Base-by-base conservation (phyloP, 2,329 filamentous ascomycete species). In the Xylariaceae sp. region DNA sequence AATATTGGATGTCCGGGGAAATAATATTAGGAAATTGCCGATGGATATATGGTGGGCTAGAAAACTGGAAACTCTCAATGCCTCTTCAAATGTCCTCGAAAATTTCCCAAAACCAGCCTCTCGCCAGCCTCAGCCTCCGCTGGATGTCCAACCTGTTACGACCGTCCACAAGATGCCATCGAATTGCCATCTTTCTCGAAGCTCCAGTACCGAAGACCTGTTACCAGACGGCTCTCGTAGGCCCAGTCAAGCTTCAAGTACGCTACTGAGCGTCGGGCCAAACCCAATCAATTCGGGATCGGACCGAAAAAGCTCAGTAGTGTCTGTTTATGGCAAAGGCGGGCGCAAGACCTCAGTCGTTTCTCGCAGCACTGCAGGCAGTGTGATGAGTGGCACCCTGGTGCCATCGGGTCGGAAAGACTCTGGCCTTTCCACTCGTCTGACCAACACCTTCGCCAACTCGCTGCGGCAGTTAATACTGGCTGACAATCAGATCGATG, bases 31-130 rank as follows among this genome's bases (percentile, higher is more conserved):
- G 61, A 87, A 87, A 65, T 76, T 99, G 34, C 94, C 94, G 1
- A 84, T 89, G 67, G 94, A 99, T 67, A 80, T 99, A n/a, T 99
- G 94, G 94, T 92, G 89, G 78, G 92, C 92, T 50, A 86, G 87
- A 64, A 91, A 87, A 67, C 73, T 99, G 52, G 91, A 97, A 71
- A 92, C 87, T 0, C 80, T 99, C 56, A 99, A 99, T 64, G 86
- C 95, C 9, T 97, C 92, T 0, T 96, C 94, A 8, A 99, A 99
- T 64, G 86, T 97, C 5, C 78, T 99, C 26, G 87, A 91, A 49
- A 84, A 83, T 41, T 97, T 99, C 67, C 94, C 94, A 1, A 96
- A 95, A 68, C 89, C 89, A 27, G 80, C 85, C 1, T 87, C 87
- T 6, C 84, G 89, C 47, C 75, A 84, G 46, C 81, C 85, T 19